phyloP scores from a whole-genome alignment of 768 basidiomycete genomes.

The Boletus patriciae region DNA sequence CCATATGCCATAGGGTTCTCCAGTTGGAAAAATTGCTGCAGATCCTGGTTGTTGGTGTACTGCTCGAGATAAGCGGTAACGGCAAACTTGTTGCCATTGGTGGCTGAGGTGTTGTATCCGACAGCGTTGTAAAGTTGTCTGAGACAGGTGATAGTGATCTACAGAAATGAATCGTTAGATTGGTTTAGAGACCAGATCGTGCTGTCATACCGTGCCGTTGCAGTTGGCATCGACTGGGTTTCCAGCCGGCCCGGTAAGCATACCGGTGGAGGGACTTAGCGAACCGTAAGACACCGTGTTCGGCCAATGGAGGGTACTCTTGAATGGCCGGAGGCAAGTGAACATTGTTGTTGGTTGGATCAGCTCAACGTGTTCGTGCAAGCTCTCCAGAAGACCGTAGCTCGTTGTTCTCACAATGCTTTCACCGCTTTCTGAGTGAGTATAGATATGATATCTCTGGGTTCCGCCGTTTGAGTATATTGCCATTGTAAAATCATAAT shows the following conservation, averaged over 20 bases:
- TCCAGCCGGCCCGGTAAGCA: constrained; percentile 32
- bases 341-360: constrained; percentile 76
- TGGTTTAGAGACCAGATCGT: background rate
- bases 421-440: constrained; percentile 52
- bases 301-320: constrained; percentile 40
- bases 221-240: constrained; percentile 48
- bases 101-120: constrained; percentile 44
- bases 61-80: constrained; percentile 55
- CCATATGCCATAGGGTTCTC: constrained; percentile 49
- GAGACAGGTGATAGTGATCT: constrained; percentile 54
- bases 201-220: constrained; percentile 33
- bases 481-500: background rate
- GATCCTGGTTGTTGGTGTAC: constrained; percentile 53
- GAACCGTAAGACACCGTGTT: constrained; percentile 1
- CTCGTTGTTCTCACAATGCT: constrained; percentile 60
- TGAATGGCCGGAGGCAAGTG: constrained; percentile 44
- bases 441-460: constrained; percentile 65
- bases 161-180: background rate
- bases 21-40: constrained; percentile 50
- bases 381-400: constrained; percentile 63
- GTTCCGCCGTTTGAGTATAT: background rate
- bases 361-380: constrained; percentile 63
- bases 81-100: constrained; percentile 50
- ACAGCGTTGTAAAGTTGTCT: constrained; percentile 55
- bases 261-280: constrained; percentile 1